phyloP scores from a whole-genome alignment of 768 basidiomycete genomes.

The Collybia mongolica region DNA sequence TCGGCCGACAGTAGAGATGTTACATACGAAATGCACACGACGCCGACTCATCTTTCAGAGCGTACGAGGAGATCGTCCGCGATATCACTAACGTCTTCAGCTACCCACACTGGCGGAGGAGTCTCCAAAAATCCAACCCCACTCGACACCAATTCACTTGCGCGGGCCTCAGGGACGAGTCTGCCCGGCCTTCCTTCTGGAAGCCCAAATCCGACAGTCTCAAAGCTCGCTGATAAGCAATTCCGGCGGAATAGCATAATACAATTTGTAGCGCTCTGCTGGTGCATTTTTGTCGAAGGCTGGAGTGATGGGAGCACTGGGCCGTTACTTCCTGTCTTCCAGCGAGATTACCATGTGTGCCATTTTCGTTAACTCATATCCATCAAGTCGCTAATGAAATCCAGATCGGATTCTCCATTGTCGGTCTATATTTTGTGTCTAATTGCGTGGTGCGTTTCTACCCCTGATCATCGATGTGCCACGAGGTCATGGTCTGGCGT shows the following conservation, averaged over 20 bases:
- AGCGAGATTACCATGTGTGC: conserved; percentile 22
- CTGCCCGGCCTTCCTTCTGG: not conserved
- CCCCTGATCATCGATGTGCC: not conserved
- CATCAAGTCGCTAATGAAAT: not conserved
- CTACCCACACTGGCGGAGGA: not conserved
- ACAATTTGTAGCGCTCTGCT: conserved; percentile 43
- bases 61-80: conserved; percentile 7
- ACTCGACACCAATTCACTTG: not conserved
- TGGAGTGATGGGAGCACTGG: conserved; percentile 27
- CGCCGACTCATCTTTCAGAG: conserved; percentile 6
- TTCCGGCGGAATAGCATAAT: conserved; percentile 8
- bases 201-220: not conserved
- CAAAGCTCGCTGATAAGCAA: not conserved
- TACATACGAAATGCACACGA: conserved; percentile 5
- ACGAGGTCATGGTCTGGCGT: no score
- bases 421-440: conserved; percentile 49
- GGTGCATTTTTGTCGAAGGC: conserved; percentile 41
- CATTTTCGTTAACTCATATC: not conserved
- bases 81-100: not conserved
- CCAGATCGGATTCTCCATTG: conserved; percentile 43
- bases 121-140: not conserved
- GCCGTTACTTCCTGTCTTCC: conserved; percentile 24
- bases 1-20: not conserved
- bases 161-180: not conserved
- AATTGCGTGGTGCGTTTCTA: conserved; percentile 23